phyloP scores from a whole-genome alignment of 345 rosid genomes.

The Lepidium didymum region DNA sequence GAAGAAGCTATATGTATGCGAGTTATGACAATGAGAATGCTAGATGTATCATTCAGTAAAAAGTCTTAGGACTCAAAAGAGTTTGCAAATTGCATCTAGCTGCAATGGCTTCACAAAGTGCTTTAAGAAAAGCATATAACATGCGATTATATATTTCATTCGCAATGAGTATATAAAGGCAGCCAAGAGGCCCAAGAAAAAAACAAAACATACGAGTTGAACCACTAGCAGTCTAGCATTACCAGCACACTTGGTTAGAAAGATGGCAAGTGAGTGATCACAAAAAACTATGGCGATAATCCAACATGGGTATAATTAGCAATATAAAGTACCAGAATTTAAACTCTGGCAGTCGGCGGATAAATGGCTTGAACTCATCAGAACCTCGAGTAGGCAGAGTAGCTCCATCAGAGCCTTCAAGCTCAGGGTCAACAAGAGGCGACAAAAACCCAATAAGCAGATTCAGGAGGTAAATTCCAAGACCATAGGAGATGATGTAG shows the following conservation, averaged over 20 bases:
- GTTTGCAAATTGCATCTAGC: not conserved
- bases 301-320: not conserved
- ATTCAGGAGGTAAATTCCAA: constrained; percentile 85
- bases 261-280: not conserved
- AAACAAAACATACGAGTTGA: not conserved
- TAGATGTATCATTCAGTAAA: not conserved
- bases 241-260: not conserved
- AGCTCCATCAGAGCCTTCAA: constrained; percentile 56
- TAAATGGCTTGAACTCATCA: constrained; percentile 94
- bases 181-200: not conserved
- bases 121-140: not conserved
- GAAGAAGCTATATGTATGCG: not conserved
- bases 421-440: constrained; percentile 86
- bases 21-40: not conserved
- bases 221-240: not conserved
- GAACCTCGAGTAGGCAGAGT: constrained; percentile 85
- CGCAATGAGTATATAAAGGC: not conserved
- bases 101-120: not conserved
- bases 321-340: constrained; percentile 57
- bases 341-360: constrained; percentile 93
- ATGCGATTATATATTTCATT: not conserved
- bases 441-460: constrained; percentile 91
- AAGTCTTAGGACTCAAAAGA: not conserved
- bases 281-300: not conserved
- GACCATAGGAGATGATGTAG: constrained; percentile 82